Evolutionary conservation across 805 yeast genomes (phyloP), one percentile per base, ranked within the genome.

Genomic region (Wickerhamomyces subpelliculosus): DNA sequence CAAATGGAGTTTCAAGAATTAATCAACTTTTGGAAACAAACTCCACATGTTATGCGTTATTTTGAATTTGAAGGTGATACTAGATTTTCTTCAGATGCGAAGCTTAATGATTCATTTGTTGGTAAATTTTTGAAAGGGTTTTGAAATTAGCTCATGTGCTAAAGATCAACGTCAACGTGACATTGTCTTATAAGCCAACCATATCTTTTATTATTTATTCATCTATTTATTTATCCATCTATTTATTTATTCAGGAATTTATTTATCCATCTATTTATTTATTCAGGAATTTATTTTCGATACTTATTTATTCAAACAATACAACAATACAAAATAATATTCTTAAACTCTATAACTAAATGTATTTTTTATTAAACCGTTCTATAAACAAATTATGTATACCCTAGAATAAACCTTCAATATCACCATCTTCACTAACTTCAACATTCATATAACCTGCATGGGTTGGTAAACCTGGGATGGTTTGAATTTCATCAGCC

Each of bases 1-100:
- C 88, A 84, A 54, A 84, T 84, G 93, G 95, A 86, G 60, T 86
- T 78, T 63, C 95, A 85, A 65, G 95, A 85, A 57, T 71, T 84
- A 54, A 72, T 80, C 53, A 86, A 86, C 64, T 85, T 85, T 68
- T 85, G 95, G 95, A 86, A 85, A 61, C 95, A 86, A 68, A 78
- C 76, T 57, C 75, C 89, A 46, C 94, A 85, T 61, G 86, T 85
- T 32, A 69, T 83, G 78, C 77, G 81, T 63, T 85, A 80, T 67
- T 85, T 85, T 51, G 84, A 80, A 48, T 79, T 78, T 50, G 80
- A 73, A 58, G 72, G 72, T 32, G 67, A 66, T 25, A 73, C 82
- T 47, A 70, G 69, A 46, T 68, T 35, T 16, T 35, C 44, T 14
- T 36, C 67, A 31, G 73, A 75, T 44, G 71, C 68, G 49, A 71